Evolutionary conservation across 176 grass and related monocot genomes (phyloP).

Genomic region (Dactylis glomerata): DNA sequence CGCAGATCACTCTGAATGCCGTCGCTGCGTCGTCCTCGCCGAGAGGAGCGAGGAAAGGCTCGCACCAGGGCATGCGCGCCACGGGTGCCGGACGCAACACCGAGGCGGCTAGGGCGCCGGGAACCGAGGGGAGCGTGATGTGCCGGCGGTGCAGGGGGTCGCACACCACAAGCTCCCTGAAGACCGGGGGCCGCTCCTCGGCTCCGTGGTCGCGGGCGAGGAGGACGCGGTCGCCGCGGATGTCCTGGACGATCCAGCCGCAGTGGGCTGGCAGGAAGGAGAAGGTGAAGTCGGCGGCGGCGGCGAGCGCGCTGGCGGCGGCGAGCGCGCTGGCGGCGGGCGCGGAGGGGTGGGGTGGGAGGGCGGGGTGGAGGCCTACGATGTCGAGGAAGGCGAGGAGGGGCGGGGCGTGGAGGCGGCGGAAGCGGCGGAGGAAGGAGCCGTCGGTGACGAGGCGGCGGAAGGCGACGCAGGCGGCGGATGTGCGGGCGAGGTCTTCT

Average conservation of each 20-base stretch:
- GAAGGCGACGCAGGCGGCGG: background rate
- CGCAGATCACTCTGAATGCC: slow-evolving; percentile 10
- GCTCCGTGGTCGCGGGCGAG: background rate
- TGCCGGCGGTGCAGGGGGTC: background rate
- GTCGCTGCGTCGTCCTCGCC: background rate
- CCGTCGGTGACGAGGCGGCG: background rate
- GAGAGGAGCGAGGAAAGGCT: slow-evolving; percentile 23
- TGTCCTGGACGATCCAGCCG: background rate
- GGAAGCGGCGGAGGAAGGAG: background rate
- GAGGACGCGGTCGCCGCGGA: background rate
- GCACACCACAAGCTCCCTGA: background rate
- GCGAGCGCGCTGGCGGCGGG: background rate
- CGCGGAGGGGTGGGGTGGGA: background rate
- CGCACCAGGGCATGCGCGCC: slow-evolving; percentile 7
- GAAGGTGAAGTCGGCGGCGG: background rate
- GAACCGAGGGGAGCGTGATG: background rate
- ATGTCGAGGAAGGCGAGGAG: background rate
- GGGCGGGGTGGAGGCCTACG: background rate
- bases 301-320: background rate
- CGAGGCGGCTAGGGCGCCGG: background rate
- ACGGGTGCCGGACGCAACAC: slow-evolving; percentile 11
- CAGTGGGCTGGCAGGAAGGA: background rate
- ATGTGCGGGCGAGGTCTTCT: background rate
- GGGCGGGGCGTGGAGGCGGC: background rate
- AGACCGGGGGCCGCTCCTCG: background rate